phyloP scores from a whole-genome alignment of 768 basidiomycete genomes.

The Podaxis pistillaris region DNA sequence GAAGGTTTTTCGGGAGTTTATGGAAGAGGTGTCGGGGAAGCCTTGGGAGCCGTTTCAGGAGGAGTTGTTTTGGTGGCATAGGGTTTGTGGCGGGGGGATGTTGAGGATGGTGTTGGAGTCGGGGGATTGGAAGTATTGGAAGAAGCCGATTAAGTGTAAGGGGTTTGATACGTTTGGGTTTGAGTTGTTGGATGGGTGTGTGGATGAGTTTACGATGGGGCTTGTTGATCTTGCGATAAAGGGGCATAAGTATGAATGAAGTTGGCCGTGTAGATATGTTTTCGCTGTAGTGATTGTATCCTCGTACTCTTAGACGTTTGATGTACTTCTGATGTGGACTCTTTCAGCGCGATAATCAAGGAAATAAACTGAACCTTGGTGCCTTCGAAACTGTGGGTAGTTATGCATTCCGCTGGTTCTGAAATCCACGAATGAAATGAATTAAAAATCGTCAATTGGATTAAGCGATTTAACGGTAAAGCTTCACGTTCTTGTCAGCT shows the following conservation, averaged over 20 bases:
- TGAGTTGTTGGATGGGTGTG: not conserved
- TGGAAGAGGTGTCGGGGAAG: not conserved
- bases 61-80: not conserved
- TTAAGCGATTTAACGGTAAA: not conserved
- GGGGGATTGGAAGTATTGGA: not conserved
- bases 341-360: no score
- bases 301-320: not conserved
- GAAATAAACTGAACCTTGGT: no score
- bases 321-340: no score
- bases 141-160: not conserved
- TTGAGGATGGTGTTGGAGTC: not conserved
- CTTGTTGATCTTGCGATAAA: not conserved
- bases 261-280: not conserved
- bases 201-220: not conserved
- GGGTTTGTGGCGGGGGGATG: not conserved
- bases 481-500: conserved; percentile 33
- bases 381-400: no score
- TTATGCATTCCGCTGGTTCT: not conserved
- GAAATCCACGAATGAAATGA: not conserved
- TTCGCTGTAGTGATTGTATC: not conserved
- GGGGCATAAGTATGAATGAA: not conserved
- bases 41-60: not conserved
- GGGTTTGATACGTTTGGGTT: not conserved
- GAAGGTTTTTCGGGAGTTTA: not conserved
- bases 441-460: not conserved